Percentiles rank a stretch among this genome's conserved stretches.
Evolutionary conservation across 2,329 filamentous ascomycete species (phyloP).

Genomic region (Aspergillus viridinutans): DNA sequence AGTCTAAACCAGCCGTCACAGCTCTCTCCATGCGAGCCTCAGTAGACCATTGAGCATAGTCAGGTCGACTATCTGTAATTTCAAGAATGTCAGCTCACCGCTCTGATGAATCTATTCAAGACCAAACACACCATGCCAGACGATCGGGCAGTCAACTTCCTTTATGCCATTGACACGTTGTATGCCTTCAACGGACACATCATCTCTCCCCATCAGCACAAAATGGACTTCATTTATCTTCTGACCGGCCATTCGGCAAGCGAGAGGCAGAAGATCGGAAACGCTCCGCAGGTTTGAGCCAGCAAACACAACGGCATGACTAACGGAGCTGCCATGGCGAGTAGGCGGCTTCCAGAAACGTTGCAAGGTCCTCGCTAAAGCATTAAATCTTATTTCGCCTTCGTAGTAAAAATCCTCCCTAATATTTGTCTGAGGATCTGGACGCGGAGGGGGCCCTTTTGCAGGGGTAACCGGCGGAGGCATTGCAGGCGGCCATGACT

Average conservation of each 20-base stretch:
- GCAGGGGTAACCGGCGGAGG: constrained; percentile 7
- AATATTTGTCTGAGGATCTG: constrained; percentile 16
- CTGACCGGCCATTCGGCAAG: constrained; percentile 76
- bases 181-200: constrained; percentile 65
- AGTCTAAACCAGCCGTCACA: constrained; percentile 61
- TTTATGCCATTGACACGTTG: constrained; percentile 75
- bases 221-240: constrained; percentile 75
- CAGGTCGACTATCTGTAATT: constrained; percentile 64
- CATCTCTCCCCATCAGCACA: constrained; percentile 68
- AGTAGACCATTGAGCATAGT: constrained; percentile 66
- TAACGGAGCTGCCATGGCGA: constrained; percentile 53
- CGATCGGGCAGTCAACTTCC: constrained; percentile 60
- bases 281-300: constrained; percentile 70
- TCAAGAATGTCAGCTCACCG: constrained; percentile 2
- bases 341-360: constrained; percentile 54
- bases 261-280: constrained; percentile 69
- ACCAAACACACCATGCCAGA: constrained; percentile 53
- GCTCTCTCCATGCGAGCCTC: constrained; percentile 65
- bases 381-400: constrained; percentile 65
- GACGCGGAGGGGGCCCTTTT: constrained; percentile 11
- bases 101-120: constrained; percentile 4
- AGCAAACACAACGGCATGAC: constrained; percentile 66
- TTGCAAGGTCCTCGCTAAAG: constrained; percentile 61
- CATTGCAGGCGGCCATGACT: constrained; percentile 4
- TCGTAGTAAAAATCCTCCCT: constrained; percentile 52